These are phyloP conservation scores for Diaporthe batatas DNA, from an alignment of 2,329 filamentous ascomycete species.

Conservation along the genomic window DNA sequence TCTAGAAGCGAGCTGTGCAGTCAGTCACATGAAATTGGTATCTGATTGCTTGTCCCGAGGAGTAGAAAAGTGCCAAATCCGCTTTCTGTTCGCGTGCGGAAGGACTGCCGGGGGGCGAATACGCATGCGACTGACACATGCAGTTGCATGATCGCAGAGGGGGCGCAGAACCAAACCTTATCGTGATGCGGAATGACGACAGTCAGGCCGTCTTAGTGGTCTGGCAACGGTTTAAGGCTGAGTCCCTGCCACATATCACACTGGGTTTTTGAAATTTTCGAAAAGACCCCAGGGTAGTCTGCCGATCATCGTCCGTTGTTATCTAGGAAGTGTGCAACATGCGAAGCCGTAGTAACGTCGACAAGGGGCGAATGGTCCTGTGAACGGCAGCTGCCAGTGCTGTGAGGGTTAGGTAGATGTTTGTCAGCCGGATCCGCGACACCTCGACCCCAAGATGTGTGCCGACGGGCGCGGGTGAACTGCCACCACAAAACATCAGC, in stretches of 20 bases:
- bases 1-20: conserved; percentile 15
- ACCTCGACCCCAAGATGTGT: background rate
- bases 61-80: too few species aligned
- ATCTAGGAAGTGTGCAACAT: background rate
- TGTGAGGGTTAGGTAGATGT: background rate
- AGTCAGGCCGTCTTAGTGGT: background rate
- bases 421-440: background rate
- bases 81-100: background rate
- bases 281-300: background rate
- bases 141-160: conserved; percentile 26
- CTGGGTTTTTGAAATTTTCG: background rate
- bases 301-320: conserved; percentile 10
- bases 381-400: background rate
- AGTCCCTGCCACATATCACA: conserved; percentile 1
- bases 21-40: background rate
- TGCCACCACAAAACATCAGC: background rate
- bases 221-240: conserved; percentile 27
- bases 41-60: background rate
- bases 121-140: conserved; percentile 22
- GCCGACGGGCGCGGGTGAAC: background rate
- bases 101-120: conserved; percentile 7
- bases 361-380: background rate
- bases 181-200: conserved; percentile 28
- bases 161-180: conserved; percentile 17
- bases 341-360: background rate